Evolutionary conservation across 1,284 basidiomycete genomes (phyloP).

Genomic region (Rugosomyces carneus): DNA sequence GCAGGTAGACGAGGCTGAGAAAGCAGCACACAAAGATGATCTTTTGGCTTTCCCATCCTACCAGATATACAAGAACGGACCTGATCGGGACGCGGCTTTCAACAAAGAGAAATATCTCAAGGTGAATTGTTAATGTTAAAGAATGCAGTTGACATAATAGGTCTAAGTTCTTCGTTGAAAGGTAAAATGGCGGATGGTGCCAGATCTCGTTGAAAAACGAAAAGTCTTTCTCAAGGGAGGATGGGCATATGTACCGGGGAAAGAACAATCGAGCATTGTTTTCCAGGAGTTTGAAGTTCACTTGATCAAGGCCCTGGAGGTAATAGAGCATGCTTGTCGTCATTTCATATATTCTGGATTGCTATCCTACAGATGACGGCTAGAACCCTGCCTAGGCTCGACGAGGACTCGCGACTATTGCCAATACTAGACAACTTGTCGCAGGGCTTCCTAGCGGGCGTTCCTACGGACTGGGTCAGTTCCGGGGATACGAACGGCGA

Average conservation of each 20-base stretch:
- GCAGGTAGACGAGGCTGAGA: slow-evolving; percentile 62
- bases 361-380: slow-evolving; percentile 51
- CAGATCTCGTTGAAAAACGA: slow-evolving; percentile 87
- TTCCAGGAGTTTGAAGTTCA: slow-evolving; percentile 81
- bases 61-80: slow-evolving; percentile 26
- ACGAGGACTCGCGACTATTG: slow-evolving; percentile 90
- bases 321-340: slow-evolving; percentile 27
- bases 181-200: slow-evolving; percentile 86
- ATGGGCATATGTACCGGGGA: slow-evolving; percentile 85
- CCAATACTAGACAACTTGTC: slow-evolving; percentile 93
- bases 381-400: slow-evolving; percentile 85
- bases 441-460: slow-evolving; percentile 89
- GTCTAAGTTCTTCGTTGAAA: slow-evolving; percentile 15
- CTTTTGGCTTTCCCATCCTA: slow-evolving; percentile 40
- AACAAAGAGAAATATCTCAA: slow-evolving; percentile 64
- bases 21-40: slow-evolving; percentile 42
- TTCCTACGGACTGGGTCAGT: slow-evolving; percentile 75
- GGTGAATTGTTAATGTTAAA: slow-evolving; percentile 38
- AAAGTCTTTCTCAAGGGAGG: slow-evolving; percentile 78
- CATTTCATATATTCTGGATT: not conserved
- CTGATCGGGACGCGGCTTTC: slow-evolving; percentile 27
- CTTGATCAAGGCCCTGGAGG: slow-evolving; percentile 79
- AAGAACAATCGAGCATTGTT: slow-evolving; percentile 83
- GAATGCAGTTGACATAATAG: not conserved
- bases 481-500: slow-evolving; percentile 48